Evolutionary conservation across 139 green algal genomes (phyloP).

Genomic region (Chlorella ohadii): DNA sequence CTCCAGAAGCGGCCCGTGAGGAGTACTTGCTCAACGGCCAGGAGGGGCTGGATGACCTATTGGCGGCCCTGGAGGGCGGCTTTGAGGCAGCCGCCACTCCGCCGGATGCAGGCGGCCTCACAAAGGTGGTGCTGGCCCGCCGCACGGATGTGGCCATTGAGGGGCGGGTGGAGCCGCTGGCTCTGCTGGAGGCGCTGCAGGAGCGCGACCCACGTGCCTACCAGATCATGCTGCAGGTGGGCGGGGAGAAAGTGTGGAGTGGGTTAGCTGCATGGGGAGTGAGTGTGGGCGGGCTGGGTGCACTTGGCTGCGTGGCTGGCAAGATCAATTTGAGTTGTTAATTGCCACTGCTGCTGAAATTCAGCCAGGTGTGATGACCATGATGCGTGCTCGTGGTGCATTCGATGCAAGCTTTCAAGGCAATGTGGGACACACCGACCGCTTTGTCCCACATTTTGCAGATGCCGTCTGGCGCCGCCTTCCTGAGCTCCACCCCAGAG

Average conservation of each 20-base stretch:
- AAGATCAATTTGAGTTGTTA: too few species aligned
- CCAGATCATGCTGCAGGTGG: conserved; percentile 74
- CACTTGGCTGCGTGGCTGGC: too few species aligned
- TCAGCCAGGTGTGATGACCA: too few species aligned
- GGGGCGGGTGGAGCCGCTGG: conserved; percentile 65
- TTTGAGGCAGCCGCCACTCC: conserved; percentile 21
- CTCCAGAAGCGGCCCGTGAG: conserved; percentile 58
- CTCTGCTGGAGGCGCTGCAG: conserved; percentile 79
- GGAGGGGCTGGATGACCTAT: conserved; percentile 76
- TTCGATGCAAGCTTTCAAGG: too few species aligned
- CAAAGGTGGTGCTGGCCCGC: conserved; percentile 87
- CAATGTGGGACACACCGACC: too few species aligned
- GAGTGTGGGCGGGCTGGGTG: too few species aligned
- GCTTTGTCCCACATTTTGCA: conserved; percentile 17
- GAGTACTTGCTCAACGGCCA: conserved; percentile 81
- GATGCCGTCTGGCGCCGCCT: conserved; percentile 70
- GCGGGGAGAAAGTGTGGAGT: background rate
- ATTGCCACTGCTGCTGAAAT: too few species aligned
- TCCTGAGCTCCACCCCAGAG: conserved; percentile 94
- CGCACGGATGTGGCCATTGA: conserved; percentile 60
- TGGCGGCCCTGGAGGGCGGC: conserved; percentile 52
- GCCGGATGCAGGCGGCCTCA: conserved; percentile 46
- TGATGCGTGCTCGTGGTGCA: too few species aligned
- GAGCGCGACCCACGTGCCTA: conserved; percentile 90
- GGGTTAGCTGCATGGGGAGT: background rate